Conservation (phyloP, 73 alveolate species). For the Durusdinium trenchii region DNA sequence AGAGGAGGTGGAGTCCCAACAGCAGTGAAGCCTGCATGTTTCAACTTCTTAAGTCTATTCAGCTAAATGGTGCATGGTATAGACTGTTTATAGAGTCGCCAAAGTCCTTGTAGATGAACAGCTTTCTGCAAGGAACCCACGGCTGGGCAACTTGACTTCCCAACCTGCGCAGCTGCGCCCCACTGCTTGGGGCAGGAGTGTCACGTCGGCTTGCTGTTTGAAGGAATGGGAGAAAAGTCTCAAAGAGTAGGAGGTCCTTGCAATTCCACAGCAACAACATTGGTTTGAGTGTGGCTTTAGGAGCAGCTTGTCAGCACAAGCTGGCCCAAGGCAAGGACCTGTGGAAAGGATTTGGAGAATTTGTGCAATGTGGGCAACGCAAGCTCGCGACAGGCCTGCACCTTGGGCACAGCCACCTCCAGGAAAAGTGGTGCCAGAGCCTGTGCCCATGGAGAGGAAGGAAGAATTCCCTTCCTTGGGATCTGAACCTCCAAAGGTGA, state of each 20-base stretch:
- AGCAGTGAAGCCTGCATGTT: neutral
- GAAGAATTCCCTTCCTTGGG: slow-evolving; percentile 89
- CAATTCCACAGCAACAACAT: neutral
- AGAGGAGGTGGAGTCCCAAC: slow-evolving; percentile 4
- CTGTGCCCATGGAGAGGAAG: slow-evolving; percentile 77
- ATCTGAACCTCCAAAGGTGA: slow-evolving; percentile 42
- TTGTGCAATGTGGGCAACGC: neutral
- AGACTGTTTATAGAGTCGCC: neutral
- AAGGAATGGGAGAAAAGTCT: neutral
- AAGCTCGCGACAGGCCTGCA: slow-evolving; percentile 28
- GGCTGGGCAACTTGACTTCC: slow-evolving; percentile 56
- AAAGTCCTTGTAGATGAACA: neutral
- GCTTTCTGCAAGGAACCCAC: slow-evolving; percentile 53
- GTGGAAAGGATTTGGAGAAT: neutral
- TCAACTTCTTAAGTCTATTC: too few species aligned
- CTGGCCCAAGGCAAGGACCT: slow-evolving; percentile 51
- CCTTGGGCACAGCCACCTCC: slow-evolving; percentile 95
- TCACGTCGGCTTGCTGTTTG: neutral
- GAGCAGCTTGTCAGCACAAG: slow-evolving; percentile 69
- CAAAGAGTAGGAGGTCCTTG: too few species aligned
- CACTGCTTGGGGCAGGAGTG: slow-evolving; percentile 84
- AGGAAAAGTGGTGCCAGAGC: slow-evolving; percentile 78
- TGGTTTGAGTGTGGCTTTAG: neutral
- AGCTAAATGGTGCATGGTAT: neutral
- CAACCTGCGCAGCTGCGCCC: slow-evolving; percentile 91